Conservation (phyloP, 148 eudicot species). For the Hydrangea macrophylla region DNA sequence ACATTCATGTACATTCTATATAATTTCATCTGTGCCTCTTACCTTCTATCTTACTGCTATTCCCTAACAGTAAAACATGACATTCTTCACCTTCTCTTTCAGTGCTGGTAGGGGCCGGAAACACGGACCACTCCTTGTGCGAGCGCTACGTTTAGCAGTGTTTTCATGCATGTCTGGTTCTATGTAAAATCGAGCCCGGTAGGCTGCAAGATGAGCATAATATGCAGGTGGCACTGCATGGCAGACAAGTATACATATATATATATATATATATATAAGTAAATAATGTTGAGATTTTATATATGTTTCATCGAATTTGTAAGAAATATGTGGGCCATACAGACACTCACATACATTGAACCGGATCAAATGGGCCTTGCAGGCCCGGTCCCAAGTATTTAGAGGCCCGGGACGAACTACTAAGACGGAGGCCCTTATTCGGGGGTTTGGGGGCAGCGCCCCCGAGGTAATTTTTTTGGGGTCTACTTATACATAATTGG, state of each 20-base stretch:
- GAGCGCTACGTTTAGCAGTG: constrained; percentile 26
- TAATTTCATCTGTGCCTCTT: not conserved
- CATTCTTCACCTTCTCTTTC: constrained; percentile 75
- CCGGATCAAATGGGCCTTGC: too few relatives aligned
- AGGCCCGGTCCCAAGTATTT: too few relatives aligned
- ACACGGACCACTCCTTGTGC: constrained; percentile 32
- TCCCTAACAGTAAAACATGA: constrained; percentile 71
- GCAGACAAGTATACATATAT: not conserved
- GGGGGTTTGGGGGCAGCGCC: too few relatives aligned
- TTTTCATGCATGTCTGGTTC: constrained; percentile 50
- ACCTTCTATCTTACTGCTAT: not conserved
- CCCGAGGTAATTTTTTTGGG: too few relatives aligned
- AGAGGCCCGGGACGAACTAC: too few relatives aligned
- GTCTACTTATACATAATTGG: too few relatives aligned
- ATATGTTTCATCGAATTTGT: not conserved
- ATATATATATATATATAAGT: not conserved
- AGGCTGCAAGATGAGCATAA: constrained; percentile 87
- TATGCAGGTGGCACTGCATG: constrained; percentile 85
- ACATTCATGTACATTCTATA: constrained; percentile 15
- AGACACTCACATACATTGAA: too few relatives aligned
- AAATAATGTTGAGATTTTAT: not conserved
- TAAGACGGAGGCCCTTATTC: too few relatives aligned
- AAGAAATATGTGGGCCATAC: too few relatives aligned
- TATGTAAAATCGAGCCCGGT: constrained; percentile 79
- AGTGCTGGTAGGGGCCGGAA: constrained; percentile 63